These are phyloP conservation scores for Aspergillus sp. DNA, from an alignment of 2,329 filamentous ascomycete genomes.

Conservation along the genomic window DNA sequence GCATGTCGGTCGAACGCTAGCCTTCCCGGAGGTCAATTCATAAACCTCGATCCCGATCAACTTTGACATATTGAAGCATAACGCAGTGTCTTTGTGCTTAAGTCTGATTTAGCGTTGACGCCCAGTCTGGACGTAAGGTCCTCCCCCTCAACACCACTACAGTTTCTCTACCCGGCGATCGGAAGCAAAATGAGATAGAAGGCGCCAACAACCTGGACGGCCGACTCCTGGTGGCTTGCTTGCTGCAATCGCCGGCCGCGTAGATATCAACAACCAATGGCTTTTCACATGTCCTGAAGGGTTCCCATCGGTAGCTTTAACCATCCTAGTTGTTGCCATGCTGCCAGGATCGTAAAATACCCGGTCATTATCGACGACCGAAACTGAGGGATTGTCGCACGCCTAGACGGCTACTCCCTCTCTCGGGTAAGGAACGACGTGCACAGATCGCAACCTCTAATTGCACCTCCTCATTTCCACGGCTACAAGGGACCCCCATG, in stretches of 20 bases:
- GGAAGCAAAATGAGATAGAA: neutral
- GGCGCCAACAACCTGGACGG: neutral
- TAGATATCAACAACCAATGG: neutral
- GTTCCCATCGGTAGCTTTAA: neutral
- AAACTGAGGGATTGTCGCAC: neutral
- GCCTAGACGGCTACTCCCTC: slow-evolving; percentile 1
- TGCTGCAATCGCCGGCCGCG: neutral
- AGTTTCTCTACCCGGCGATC: neutral
- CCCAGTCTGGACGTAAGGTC: neutral
- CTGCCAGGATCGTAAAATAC: neutral
- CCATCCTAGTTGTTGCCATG: neutral
- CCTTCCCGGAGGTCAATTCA: neutral
- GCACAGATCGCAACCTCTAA: slow-evolving; percentile 4
- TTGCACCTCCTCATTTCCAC: neutral
- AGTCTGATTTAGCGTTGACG: neutral
- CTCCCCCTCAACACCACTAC: neutral
- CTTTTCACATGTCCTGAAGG: neutral
- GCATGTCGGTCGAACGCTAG: neutral
- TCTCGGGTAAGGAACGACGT: slow-evolving; percentile 3
- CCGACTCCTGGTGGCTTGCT: neutral
- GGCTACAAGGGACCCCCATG: neutral
- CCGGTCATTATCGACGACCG: neutral
- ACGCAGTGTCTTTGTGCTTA: neutral
- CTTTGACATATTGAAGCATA: neutral
- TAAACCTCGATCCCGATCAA: neutral